Percentiles rank a stretch among this genome's conserved stretches.
These are phyloP conservation scores for Excoecaria agallocha DNA, from an alignment of 345 rosid species.

Conservation along the genomic window DNA sequence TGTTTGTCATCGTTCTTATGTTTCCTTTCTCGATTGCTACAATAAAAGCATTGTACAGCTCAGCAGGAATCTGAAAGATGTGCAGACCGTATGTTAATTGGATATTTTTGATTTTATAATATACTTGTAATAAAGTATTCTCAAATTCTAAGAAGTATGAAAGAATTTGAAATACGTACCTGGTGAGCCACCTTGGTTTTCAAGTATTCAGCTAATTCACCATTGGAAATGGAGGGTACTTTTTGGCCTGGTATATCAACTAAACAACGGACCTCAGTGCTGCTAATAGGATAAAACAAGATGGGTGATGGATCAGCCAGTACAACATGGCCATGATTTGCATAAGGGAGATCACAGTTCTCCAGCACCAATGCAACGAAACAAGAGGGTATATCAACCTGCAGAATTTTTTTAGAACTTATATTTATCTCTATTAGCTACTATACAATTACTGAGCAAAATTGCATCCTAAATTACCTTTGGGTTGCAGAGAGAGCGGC, in stretches of 20 bases:
- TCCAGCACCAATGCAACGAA: slow-evolving; percentile 63
- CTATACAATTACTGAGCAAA: neutral
- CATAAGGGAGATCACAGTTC: slow-evolving; percentile 54
- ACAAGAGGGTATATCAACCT: slow-evolving; percentile 61
- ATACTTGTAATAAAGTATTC: no score
- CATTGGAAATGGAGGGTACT: slow-evolving; percentile 58
- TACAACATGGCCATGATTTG: slow-evolving; percentile 53
- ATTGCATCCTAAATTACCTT: slow-evolving; percentile 35
- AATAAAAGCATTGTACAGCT: slow-evolving; percentile 38
- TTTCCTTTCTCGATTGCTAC: slow-evolving; percentile 46
- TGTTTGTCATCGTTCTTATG: slow-evolving; percentile 53
- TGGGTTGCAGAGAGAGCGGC: slow-evolving; percentile 70
- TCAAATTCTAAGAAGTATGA: neutral
- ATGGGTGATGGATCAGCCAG: slow-evolving; percentile 58
- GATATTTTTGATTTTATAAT: no score
- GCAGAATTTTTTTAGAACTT: slow-evolving; percentile 1
- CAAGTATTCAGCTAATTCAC: slow-evolving; percentile 63
- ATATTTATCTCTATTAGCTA: neutral
- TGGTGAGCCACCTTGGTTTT: slow-evolving; percentile 55
- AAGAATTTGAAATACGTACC: slow-evolving; percentile 11
- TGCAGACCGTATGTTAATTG: neutral
- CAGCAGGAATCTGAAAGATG: slow-evolving; percentile 38
- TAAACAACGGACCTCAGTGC: slow-evolving; percentile 61
- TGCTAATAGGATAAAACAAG: slow-evolving; percentile 58
- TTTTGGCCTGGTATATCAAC: slow-evolving; percentile 66